These are phyloP conservation scores for Mycena epipterygia DNA, from an alignment of 768 basidiomycete genomes.

Conservation along the genomic window DNA sequence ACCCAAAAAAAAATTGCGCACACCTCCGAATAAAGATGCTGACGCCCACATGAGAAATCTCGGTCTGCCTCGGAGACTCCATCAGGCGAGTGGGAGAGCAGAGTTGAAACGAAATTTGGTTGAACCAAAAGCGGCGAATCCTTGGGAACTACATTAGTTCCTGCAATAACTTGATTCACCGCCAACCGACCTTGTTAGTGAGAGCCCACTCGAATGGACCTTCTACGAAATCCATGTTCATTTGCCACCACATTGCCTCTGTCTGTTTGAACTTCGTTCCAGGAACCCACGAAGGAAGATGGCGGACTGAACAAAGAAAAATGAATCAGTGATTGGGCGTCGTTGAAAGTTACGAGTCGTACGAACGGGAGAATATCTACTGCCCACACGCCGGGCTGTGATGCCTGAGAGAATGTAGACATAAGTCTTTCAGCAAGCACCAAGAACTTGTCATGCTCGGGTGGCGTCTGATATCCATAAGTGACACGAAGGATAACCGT, in stretches of 20 bases:
- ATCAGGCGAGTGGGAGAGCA: slow-evolving; percentile 7
- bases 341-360: neutral
- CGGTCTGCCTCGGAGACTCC: slow-evolving; percentile 7
- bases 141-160: too few relatives aligned
- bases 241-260: slow-evolving; percentile 9
- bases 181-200: neutral
- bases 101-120: slow-evolving; percentile 23
- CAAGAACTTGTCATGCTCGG: slow-evolving; percentile 35
- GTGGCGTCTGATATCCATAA: slow-evolving; percentile 36
- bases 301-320: slow-evolving; percentile 34
- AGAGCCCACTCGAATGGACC: slow-evolving; percentile 18
- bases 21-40: slow-evolving; percentile 37
- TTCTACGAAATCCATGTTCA: slow-evolving; percentile 12
- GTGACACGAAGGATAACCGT: slow-evolving; percentile 37
- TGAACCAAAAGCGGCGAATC: slow-evolving; percentile 2
- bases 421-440: slow-evolving; percentile 41
- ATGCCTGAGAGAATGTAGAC: slow-evolving; percentile 39
- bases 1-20: too few relatives aligned
- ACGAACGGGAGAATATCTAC: slow-evolving; percentile 36
- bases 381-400: slow-evolving; percentile 36
- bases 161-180: neutral
- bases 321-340: neutral
- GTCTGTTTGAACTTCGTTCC: slow-evolving; percentile 37
- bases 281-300: slow-evolving; percentile 46
- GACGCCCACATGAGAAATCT: slow-evolving; percentile 31